A percentile compares a stretch with the other conserved stretches of the same genome.
phyloP scores from a whole-genome alignment of 192 early-diverging fungal species.

The Podila verticillata region DNA sequence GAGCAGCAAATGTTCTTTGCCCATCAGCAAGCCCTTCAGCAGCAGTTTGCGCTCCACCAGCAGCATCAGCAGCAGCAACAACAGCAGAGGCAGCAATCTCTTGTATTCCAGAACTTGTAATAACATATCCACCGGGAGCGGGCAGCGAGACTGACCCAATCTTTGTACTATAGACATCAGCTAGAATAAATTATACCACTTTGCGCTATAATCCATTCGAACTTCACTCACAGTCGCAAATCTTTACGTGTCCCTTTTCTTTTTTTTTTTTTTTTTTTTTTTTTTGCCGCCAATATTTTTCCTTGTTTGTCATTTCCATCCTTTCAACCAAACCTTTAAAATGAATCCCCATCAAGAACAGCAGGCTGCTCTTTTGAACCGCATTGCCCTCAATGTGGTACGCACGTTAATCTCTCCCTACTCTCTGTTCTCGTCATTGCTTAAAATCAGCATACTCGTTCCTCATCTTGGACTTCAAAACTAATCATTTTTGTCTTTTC shows the following conservation, averaged over 20 bases:
- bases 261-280: too few species aligned
- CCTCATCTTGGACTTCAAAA: not conserved
- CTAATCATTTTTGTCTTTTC: not conserved
- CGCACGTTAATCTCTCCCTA: not conserved
- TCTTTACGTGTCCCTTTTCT: too few species aligned
- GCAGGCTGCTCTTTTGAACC: conserved; percentile 40
- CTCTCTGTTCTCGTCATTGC: too few species aligned
- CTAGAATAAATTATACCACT: too few species aligned
- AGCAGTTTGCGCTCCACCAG: conserved; percentile 44
- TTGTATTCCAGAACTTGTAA: conserved; percentile 2
- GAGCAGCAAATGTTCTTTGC: conserved; percentile 30
- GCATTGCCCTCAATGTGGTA: conserved; percentile 49
- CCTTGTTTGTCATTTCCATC: too few species aligned
- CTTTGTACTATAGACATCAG: too few species aligned
- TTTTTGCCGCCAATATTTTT: too few species aligned
- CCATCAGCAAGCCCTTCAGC: conserved; percentile 29
- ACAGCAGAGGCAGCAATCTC: conserved; percentile 10
- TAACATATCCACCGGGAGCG: not conserved
- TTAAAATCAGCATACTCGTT: not conserved
- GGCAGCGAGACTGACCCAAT: too few species aligned
- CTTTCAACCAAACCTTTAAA: too few species aligned
- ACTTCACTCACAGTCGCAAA: too few species aligned
- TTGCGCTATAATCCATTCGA: too few species aligned
- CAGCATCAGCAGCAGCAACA: conserved; percentile 34
- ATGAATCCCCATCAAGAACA: conserved; percentile 54